Percentiles rank a stretch among this genome's conserved stretches.
Evolutionary conservation across 2,329 filamentous ascomycete species (phyloP).

Genomic region (Neofusicoccum sp.): DNA sequence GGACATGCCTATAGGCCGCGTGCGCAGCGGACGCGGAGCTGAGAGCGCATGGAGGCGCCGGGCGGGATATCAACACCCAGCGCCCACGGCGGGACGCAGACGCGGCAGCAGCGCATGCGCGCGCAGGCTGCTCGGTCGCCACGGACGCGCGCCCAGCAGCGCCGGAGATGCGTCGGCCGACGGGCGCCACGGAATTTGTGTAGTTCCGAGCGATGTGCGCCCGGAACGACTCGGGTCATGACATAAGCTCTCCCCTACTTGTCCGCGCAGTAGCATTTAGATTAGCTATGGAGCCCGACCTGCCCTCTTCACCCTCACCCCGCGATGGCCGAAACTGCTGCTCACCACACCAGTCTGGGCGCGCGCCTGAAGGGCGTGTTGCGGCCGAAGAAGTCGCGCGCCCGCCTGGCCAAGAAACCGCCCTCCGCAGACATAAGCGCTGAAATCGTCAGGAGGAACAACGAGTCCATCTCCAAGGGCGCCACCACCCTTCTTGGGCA

Average conservation of each 20-base stretch:
- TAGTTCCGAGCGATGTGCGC: conserved; percentile 4
- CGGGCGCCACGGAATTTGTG: background rate
- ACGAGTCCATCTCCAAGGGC: conserved; percentile 12
- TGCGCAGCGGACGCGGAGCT: background rate
- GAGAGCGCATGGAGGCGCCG: background rate
- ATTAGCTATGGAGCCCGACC: background rate
- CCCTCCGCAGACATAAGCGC: conserved; percentile 5
- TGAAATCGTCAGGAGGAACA: conserved; percentile 11
- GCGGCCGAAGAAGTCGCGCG: conserved; percentile 11
- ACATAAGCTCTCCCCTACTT: conserved; percentile 16
- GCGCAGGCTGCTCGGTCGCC: too few species aligned
- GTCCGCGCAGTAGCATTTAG: background rate
- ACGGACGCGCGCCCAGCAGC: background rate
- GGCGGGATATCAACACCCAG: background rate
- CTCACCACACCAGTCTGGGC: background rate
- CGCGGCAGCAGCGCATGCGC: background rate
- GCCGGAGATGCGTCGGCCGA: conserved; percentile 11
- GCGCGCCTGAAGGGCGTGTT: conserved; percentile 5
- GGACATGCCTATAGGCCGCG: background rate
- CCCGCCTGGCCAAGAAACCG: conserved; percentile 13
- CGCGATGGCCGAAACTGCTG: conserved; percentile 10
- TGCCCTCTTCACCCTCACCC: conserved; percentile 1
- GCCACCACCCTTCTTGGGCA: background rate
- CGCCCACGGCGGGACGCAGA: background rate
- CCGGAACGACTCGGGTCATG: conserved; percentile 10